Percentiles rank a stretch among this genome's conserved stretches.
phyloP scores from a whole-genome alignment of 257 asterid genomes.

The Ophiorrhiza pumila region DNA sequence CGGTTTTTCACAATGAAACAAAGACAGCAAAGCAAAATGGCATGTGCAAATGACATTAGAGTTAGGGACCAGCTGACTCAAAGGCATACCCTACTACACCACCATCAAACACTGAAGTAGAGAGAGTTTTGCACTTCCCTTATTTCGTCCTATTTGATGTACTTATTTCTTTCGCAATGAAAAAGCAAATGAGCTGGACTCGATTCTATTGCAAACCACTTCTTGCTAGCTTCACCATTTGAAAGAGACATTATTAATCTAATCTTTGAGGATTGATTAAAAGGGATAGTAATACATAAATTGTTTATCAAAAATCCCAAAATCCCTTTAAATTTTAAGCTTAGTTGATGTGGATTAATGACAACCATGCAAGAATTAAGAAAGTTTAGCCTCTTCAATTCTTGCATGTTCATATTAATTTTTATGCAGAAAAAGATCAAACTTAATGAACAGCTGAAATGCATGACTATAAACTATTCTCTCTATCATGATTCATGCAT shows the following conservation, averaged over 20 bases:
- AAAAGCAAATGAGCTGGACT: not conserved
- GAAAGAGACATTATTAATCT: too few species aligned
- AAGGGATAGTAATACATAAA: too few species aligned
- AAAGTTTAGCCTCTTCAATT: too few species aligned
- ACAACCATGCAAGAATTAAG: too few species aligned
- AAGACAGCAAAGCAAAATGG: conserved; percentile 30
- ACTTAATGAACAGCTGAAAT: not conserved
- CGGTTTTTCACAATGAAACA: conserved; percentile 14
- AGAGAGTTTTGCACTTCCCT: not conserved
- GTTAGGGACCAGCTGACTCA: conserved; percentile 50
- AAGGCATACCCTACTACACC: conserved; percentile 22
- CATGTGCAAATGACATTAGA: conserved; percentile 49
- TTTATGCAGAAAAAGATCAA: not conserved
- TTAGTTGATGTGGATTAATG: too few species aligned
- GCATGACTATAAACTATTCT: conserved; percentile 2
- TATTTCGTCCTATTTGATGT: not conserved
- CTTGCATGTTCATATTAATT: not conserved
- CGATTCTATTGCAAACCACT: not conserved
- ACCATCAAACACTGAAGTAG: conserved; percentile 6
- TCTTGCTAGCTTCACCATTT: too few species aligned
- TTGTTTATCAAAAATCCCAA: too few species aligned
- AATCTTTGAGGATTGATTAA: too few species aligned
- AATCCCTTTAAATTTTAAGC: too few species aligned
- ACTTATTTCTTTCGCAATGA: not conserved
- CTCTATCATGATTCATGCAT: too few species aligned